These are phyloP conservation scores for Rickenella mellea DNA, from an alignment of 768 basidiomycete species.

Conservation along the genomic window DNA sequence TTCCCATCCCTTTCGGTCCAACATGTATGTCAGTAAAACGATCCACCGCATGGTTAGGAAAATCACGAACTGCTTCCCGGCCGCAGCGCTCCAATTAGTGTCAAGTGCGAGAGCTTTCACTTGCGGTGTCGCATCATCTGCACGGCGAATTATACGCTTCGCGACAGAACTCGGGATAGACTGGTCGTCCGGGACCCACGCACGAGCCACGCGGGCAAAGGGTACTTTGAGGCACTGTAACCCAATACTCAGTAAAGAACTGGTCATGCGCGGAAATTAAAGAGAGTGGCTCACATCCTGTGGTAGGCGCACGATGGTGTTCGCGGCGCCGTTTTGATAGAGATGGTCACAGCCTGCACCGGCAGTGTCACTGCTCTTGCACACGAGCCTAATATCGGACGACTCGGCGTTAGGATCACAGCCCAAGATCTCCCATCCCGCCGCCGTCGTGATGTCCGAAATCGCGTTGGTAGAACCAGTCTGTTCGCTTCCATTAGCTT, in stretches of 20 bases:
- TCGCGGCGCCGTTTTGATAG: conserved; percentile 28
- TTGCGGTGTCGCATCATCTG: conserved; percentile 22
- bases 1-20: neutral
- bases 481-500: conserved; percentile 19
- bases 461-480: conserved; percentile 30
- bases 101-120: conserved; percentile 33
- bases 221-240: conserved; percentile 16
- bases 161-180: conserved; percentile 25
- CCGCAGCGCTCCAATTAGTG: conserved; percentile 26
- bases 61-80: no score
- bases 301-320: conserved; percentile 44
- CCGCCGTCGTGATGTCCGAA: conserved; percentile 32
- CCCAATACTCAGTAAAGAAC: neutral
- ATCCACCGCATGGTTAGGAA: no score
- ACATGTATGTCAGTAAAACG: no score
- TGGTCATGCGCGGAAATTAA: neutral
- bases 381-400: conserved; percentile 43
- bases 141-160: conserved; percentile 20
- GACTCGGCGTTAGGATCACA: conserved; percentile 29
- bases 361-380: conserved; percentile 23
- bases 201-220: conserved; percentile 27
- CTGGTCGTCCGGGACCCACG: conserved; percentile 34
- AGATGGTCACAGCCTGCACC: conserved; percentile 29
- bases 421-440: conserved; percentile 42
- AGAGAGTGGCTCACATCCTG: conserved; percentile 29